Conservation (phyloP, 2,329 filamentous ascomycete genomes). For the Cryphonectria parasitica region DNA sequence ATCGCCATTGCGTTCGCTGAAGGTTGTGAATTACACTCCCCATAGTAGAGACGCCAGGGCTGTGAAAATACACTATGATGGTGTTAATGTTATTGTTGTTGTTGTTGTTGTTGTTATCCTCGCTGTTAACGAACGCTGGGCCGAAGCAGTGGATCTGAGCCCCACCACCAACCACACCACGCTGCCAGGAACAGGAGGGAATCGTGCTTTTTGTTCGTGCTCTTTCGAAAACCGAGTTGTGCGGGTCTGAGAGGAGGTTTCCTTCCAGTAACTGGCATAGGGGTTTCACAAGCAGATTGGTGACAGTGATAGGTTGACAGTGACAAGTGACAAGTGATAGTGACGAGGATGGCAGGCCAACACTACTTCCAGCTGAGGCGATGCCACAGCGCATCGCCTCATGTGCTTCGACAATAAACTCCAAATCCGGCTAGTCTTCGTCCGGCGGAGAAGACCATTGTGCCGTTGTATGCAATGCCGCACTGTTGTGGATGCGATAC, state of each 20-base stretch:
- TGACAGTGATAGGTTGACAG: neutral
- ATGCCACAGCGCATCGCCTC: conserved; percentile 16
- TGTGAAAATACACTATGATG: neutral
- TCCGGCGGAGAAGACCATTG: neutral
- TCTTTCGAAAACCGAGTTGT: neutral
- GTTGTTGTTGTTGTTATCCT: neutral
- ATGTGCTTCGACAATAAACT: conserved; percentile 24
- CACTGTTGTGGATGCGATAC: neutral
- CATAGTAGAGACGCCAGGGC: neutral
- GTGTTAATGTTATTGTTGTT: neutral
- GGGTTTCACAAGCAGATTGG: neutral
- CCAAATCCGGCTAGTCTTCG: conserved; percentile 18
- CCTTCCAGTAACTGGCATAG: neutral
- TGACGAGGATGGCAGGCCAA: neutral
- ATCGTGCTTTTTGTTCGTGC: too few species aligned
- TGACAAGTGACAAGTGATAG: conserved; percentile 4
- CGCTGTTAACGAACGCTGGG: neutral
- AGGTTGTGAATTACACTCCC: neutral
- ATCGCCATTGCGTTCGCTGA: conserved; percentile 4
- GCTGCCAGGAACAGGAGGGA: too few species aligned
- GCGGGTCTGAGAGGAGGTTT: neutral
- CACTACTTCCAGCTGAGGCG: conserved; percentile 3
- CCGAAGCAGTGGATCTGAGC: neutral
- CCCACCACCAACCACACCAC: neutral
- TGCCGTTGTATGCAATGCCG: neutral